These are phyloP conservation scores for Pseudogymnoascus sp. DNA, from an alignment of 2,329 filamentous ascomycete genomes.

Conservation along the genomic window DNA sequence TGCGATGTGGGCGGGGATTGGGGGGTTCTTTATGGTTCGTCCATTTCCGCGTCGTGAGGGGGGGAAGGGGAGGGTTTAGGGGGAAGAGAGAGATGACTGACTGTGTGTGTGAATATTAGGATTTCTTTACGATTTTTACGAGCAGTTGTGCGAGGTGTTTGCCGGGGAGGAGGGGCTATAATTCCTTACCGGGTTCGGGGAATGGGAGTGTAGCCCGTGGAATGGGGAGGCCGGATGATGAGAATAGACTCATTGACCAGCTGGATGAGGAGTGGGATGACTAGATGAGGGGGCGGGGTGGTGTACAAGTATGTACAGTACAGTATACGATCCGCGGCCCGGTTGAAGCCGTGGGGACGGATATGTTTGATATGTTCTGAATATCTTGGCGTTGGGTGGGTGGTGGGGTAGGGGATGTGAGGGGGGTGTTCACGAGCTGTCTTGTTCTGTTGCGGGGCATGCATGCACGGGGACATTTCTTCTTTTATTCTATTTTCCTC, in stretches of 20 bases:
- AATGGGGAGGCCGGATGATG: slow-evolving; percentile 51
- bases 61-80: slow-evolving; percentile 15
- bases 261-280: slow-evolving; percentile 97
- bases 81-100: slow-evolving; percentile 28
- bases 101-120: not conserved
- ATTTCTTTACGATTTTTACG: not conserved
- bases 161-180: not conserved
- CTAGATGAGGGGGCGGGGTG: slow-evolving; percentile 26
- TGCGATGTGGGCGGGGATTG: slow-evolving; percentile 80
- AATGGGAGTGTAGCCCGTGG: slow-evolving; percentile 34
- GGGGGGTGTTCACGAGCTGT: not conserved
- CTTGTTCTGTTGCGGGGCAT: not conserved
- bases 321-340: not conserved
- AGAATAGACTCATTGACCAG: slow-evolving; percentile 91
- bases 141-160: not conserved
- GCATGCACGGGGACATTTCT: not conserved
- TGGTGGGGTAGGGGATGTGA: not conserved
- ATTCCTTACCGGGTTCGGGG: slow-evolving; percentile 19
- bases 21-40: slow-evolving; percentile 71
- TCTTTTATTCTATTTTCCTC: not conserved
- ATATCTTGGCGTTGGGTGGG: not conserved
- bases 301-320: not conserved
- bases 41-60: slow-evolving; percentile 22
- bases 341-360: not conserved
- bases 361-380: not conserved